A percentile compares a stretch with the other conserved stretches of the same genome.
Conservation (phyloP, 2,329 filamentous ascomycete genomes). For the Claviceps sorghi region DNA sequence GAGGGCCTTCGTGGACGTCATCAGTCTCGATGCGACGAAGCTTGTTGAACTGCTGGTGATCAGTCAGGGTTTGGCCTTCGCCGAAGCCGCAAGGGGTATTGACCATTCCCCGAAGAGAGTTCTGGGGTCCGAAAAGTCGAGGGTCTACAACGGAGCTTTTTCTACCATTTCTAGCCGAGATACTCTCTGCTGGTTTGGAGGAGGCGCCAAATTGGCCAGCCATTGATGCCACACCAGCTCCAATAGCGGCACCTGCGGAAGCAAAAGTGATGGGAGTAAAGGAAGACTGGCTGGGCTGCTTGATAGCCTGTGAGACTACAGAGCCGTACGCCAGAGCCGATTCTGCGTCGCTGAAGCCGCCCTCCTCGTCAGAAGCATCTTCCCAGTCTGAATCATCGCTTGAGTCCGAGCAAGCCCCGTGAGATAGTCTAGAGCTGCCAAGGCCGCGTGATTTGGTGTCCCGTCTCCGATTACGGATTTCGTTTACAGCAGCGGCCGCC, state of each 20-base stretch:
- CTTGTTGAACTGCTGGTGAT: constrained; percentile 9
- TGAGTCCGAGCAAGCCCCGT: constrained; percentile 16
- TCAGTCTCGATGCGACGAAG: constrained; percentile 12
- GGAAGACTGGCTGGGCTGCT: constrained; percentile 8
- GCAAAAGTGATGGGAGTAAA: constrained; percentile 8
- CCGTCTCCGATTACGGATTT: constrained; percentile 25
- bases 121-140: constrained; percentile 42
- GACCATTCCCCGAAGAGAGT: constrained; percentile 43
- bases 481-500: constrained; percentile 26
- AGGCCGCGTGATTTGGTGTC: constrained; percentile 22
- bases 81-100: constrained; percentile 36
- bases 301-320: constrained; percentile 12
- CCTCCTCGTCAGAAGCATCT: constrained; percentile 36
- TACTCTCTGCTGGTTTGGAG: constrained; percentile 2
- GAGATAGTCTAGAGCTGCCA: constrained; percentile 24
- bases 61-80: constrained; percentile 21
- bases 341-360: constrained; percentile 20
- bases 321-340: constrained; percentile 26
- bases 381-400: constrained; percentile 42
- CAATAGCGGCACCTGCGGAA: constrained; percentile 20
- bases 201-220: constrained; percentile 1
- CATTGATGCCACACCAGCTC: constrained; percentile 9
- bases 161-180: constrained; percentile 13
- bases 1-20: constrained; percentile 13
- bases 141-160: constrained; percentile 43